A percentile compares a stretch with the other conserved stretches of the same genome.
phyloP scores from a whole-genome alignment of 2,329 filamentous ascomycete genomes.

The Colletotrichum paranaense region DNA sequence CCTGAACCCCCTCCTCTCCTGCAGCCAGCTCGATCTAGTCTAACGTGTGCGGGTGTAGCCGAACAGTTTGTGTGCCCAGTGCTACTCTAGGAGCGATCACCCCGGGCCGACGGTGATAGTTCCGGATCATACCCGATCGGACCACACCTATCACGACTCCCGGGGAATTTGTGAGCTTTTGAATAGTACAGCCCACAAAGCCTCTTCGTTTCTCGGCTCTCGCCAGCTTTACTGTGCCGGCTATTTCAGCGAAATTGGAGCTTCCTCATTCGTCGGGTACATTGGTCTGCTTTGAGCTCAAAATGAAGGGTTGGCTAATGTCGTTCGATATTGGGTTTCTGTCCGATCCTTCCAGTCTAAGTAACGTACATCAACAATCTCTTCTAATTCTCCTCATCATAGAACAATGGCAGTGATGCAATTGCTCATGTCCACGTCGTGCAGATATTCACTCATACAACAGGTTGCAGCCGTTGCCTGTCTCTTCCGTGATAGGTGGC shows the following conservation, averaged over 20 bases:
- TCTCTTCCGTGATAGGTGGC: not conserved
- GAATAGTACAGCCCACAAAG: accelerated
- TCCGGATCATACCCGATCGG: not conserved
- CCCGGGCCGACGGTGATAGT: not conserved
- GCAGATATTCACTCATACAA: not conserved
- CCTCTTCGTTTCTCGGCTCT: accelerated
- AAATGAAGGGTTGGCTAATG: not conserved
- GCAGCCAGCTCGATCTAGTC: not conserved
- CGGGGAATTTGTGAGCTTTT: not conserved
- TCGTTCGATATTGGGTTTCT: accelerated
- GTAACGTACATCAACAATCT: accelerated
- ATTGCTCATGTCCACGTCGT: not conserved
- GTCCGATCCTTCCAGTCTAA: not conserved
- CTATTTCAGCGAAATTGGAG: accelerated
- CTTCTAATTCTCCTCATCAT: not conserved
- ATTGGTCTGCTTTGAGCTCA: not conserved
- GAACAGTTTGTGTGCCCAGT: not conserved
- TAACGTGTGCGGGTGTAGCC: not conserved
- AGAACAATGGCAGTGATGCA: not conserved
- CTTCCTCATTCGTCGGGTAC: too few species aligned
- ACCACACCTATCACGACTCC: not conserved
- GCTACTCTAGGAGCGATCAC: not conserved
- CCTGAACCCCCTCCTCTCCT: not conserved
- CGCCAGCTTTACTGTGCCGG: too few species aligned
- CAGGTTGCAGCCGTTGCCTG: not conserved